Conservation (phyloP, 129 eudicot genomes). For the Sambucus nigra region DNA sequence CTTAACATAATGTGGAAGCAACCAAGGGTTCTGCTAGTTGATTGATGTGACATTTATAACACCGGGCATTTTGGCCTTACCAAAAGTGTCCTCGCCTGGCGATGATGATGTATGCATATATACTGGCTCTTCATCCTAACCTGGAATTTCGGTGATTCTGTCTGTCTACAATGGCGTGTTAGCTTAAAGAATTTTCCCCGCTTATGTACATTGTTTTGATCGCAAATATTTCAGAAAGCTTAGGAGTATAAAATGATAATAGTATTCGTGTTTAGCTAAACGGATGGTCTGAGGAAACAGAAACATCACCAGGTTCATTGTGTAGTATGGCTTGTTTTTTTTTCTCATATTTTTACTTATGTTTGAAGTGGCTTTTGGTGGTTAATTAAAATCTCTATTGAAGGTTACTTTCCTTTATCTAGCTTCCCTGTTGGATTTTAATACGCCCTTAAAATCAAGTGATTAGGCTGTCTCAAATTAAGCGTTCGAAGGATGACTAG, state of each 20-base stretch:
- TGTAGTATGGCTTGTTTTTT: neutral
- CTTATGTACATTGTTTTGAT: conserved; percentile 17
- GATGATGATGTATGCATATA: neutral
- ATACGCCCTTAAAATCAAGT: no score
- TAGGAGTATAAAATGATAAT: conserved; percentile 9
- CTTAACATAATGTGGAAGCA: neutral
- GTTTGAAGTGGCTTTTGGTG: neutral
- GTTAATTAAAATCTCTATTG: neutral
- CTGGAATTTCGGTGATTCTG: conserved; percentile 1
- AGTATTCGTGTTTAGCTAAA: conserved; percentile 4
- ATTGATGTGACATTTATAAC: neutral
- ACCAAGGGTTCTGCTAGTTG: neutral
- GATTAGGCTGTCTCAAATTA: no score
- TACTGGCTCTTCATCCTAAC: neutral
- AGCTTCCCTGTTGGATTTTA: neutral
- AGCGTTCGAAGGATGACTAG: no score
- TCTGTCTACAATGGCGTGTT: neutral
- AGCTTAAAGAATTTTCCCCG: neutral
- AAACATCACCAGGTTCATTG: neutral
- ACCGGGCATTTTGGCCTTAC: neutral
- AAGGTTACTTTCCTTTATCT: neutral
- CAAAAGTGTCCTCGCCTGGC: neutral
- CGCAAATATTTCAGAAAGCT: conserved; percentile 4
- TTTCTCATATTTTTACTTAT: neutral
- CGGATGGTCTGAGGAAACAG: neutral